Percentiles rank a stretch among this genome's conserved stretches.
Conservation (phyloP, 352 stramenopile species). For the Phytophthora cryptogea region DNA sequence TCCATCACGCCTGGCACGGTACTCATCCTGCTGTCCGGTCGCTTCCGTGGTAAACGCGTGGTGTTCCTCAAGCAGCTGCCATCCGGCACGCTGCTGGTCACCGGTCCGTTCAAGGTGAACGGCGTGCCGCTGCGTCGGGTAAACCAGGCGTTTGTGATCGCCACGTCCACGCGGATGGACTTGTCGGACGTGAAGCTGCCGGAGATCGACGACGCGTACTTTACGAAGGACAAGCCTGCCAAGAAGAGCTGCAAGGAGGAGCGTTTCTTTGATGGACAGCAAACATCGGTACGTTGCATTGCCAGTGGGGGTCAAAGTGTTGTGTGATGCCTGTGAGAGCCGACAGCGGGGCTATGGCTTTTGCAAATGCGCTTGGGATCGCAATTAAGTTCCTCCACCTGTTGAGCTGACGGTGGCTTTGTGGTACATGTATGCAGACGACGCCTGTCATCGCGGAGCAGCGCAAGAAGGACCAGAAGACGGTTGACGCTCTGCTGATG, state of each 20-base stretch:
- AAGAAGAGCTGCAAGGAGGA: conserved; percentile 95
- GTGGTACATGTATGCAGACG: conserved; percentile 37
- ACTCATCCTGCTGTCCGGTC: conserved; percentile 96
- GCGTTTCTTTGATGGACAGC: conserved; percentile 96
- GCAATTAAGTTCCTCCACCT: conserved; percentile 80
- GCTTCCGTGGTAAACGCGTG: conserved; percentile 98
- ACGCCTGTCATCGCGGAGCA: conserved; percentile 95
- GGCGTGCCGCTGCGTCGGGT: conserved; percentile 97
- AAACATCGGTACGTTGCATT: conserved; percentile 39
- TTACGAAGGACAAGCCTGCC: conserved; percentile 91
- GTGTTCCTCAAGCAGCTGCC: conserved; percentile 98
- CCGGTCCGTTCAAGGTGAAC: conserved; percentile 96
- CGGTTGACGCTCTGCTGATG: conserved; percentile 93
- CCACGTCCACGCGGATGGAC: conserved; percentile 97
- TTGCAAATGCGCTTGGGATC: conserved; percentile 75
- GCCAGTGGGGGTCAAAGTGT: conserved; percentile 16
- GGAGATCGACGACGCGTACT: conserved; percentile 97
- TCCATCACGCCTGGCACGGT: conserved; percentile 98
- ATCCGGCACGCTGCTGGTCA: conserved; percentile 97
- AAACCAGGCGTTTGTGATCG: conserved; percentile 99
- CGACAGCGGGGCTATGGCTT: conserved; percentile 5
- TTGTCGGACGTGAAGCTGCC: conserved; percentile 93
- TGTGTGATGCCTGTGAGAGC: conserved; percentile 21
- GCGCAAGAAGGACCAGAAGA: conserved; percentile 99
- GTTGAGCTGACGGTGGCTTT: conserved; percentile 31